Base-by-base conservation (phyloP, 164 flowering plant species). In the Amborella trichopoda region DNA sequence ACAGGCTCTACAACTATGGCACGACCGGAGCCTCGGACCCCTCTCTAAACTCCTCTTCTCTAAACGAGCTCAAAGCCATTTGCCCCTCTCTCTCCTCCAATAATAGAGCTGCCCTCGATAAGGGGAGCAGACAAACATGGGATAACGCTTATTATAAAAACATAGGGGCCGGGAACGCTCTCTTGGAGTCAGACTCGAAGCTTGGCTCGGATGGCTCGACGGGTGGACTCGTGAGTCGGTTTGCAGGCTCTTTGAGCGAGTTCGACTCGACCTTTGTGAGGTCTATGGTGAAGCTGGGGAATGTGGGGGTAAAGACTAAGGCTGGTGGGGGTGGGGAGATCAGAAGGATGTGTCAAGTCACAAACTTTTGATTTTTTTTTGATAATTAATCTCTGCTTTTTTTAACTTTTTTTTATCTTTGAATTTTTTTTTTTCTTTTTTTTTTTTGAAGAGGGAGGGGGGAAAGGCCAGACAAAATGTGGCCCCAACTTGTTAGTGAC, bases 211-310 rank as follows among this genome's bases (percentile, higher is more conserved):
- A 77, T 28, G 34, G 52, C 3, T 52, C 79, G 0, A 77, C 83
- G 0, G 50, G 44, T 32, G 27, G 44, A 0, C 14, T 57, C 21
- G 76, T 73, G 26, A 75, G 65, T 23, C 49, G 61, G 0, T 77
- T 53, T 38, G 33, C 57, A n/a, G 67, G 75, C 2, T 41, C 55
- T 12, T 10, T 50, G 17, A 61, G 70, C 28, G 73, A 72, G 2
- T 80, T 73, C 36, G 49, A 44, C 6, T 32, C 53, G 1, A 73
- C 75, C 54, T 80, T 80, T 46, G 73, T 59, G 9, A 63, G 54
- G 40, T 63, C 88, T 1, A 80, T 77, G 88, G 72, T 73, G 55
- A 77, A 71, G 64, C 77, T 80, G 83, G 62, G 83, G 32, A 69
- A 67, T 30, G 54, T 75, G 17, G 77, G 61, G 1, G 81, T 75